phyloP scores from a whole-genome alignment of 2,329 filamentous ascomycete genomes.

The Meredithiella fracta region DNA sequence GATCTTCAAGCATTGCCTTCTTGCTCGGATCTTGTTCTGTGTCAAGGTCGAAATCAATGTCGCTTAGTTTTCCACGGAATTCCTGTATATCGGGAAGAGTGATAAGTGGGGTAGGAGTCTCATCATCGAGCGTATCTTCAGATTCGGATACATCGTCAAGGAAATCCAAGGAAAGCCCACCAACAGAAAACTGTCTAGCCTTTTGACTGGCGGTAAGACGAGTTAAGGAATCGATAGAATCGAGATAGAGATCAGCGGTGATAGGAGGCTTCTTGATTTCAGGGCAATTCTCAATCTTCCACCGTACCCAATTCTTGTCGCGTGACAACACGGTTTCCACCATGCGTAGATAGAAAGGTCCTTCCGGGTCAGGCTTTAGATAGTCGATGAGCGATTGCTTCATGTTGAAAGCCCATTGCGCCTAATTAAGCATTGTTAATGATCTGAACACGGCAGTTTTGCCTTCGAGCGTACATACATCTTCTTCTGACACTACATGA shows the following conservation, averaged over 20 bases:
- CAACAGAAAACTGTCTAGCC: conserved; percentile 50
- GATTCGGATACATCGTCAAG: conserved; percentile 42
- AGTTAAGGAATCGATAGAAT: conserved; percentile 49
- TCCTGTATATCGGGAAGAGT: background rate
- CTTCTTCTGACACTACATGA: conserved; percentile 63
- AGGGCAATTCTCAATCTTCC: conserved; percentile 91
- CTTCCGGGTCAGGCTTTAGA: conserved; percentile 63
- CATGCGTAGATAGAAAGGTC: conserved; percentile 89
- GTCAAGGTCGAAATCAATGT: conserved; percentile 72
- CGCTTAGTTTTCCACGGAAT: conserved; percentile 57
- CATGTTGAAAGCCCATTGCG: conserved; percentile 70
- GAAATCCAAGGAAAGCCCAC: conserved; percentile 62
- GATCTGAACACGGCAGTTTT: background rate
- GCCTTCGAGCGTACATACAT: conserved; percentile 38
- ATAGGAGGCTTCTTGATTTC: conserved; percentile 66
- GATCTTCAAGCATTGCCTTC: conserved; percentile 40
- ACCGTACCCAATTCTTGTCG: conserved; percentile 97
- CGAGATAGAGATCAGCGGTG: conserved; percentile 48
- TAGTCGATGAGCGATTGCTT: conserved; percentile 68
- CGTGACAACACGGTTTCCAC: conserved; percentile 88
- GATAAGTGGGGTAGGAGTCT: background rate
- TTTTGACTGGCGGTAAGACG: conserved; percentile 55
- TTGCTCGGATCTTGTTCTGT: conserved; percentile 52
- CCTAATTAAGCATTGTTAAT: conserved; percentile 21
- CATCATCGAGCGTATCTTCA: background rate